Conservation (phyloP, 768 basidiomycete genomes). For the Pleurotus djamor region DNA sequence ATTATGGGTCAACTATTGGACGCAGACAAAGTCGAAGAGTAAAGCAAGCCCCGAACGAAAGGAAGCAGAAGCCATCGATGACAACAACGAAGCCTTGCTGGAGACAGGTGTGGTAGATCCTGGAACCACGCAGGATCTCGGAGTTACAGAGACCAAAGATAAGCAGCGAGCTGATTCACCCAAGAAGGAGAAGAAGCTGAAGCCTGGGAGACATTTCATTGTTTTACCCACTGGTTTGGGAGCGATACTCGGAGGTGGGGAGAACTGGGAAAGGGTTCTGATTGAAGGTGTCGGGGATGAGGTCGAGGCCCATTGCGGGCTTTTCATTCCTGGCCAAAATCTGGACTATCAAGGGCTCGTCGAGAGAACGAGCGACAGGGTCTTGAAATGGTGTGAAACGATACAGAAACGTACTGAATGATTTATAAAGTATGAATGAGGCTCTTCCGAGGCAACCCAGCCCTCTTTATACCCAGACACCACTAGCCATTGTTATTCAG, state of each 20-base stretch:
- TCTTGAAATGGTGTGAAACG: conserved; percentile 41
- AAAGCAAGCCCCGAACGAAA: conserved; percentile 8
- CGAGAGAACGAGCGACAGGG: conserved; percentile 35
- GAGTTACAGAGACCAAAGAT: not conserved
- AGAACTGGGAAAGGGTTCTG: conserved; percentile 49
- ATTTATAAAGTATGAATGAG: not conserved
- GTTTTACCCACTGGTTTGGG: conserved; percentile 47
- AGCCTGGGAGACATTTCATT: conserved; percentile 44
- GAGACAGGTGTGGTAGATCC: conserved; percentile 19
- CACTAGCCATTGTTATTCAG: too few relatives aligned
- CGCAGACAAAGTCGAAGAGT: conserved; percentile 33
- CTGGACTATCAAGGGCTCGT: conserved; percentile 49
- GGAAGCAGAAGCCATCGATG: conserved; percentile 13
- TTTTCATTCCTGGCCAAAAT: conserved; percentile 51
- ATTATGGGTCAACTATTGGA: conserved; percentile 62
- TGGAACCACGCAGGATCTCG: not conserved
- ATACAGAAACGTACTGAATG: conserved; percentile 1
- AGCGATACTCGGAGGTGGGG: conserved; percentile 34
- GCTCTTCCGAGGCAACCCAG: not conserved
- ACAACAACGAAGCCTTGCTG: conserved; percentile 14
- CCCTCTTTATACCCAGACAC: not conserved
- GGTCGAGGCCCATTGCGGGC: conserved; percentile 52
- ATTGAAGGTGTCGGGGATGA: conserved; percentile 52
- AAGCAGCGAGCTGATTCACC: conserved; percentile 15
- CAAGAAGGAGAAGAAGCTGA: conserved; percentile 19